These are phyloP conservation scores for Psilocybe tampanensis DNA, from an alignment of 768 basidiomycete species.

Conservation along the genomic window DNA sequence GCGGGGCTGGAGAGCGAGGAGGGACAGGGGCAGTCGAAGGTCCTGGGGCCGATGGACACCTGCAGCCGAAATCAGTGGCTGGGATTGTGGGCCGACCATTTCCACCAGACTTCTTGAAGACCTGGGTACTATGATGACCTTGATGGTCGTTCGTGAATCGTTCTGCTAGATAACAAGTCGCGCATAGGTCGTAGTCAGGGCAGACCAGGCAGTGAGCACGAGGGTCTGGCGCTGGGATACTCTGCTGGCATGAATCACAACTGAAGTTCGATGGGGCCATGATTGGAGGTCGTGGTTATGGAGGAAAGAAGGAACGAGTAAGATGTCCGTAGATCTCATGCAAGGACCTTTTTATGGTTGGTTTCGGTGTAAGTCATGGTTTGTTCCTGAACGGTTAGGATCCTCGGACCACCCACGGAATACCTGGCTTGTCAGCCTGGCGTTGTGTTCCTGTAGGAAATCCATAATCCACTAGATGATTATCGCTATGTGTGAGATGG, in stretches of 20 bases:
- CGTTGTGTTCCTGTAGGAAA: too few species aligned
- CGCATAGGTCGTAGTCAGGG: constrained; percentile 13
- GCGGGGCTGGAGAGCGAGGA: not conserved
- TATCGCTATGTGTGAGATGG: too few species aligned
- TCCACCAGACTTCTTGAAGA: constrained; percentile 3
- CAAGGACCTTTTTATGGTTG: too few species aligned
- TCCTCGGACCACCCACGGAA: too few species aligned
- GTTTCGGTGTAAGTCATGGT: too few species aligned
- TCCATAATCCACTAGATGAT: too few species aligned
- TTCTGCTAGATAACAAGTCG: constrained; percentile 9
- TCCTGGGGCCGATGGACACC: not conserved
- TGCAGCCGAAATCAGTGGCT: not conserved
- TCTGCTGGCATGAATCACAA: constrained; percentile 4
- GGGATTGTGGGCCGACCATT: not conserved
- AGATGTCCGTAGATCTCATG: too few species aligned
- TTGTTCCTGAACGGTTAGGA: too few species aligned
- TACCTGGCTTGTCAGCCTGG: too few species aligned
- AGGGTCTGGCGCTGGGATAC: constrained; percentile 3
- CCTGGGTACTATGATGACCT: not conserved
- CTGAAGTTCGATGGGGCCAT: not conserved
- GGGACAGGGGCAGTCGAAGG: not conserved
- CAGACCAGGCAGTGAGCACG: constrained; percentile 11
- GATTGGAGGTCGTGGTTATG: too few species aligned
- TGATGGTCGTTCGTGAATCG: constrained; percentile 3
- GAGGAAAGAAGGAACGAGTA: too few species aligned